Conservation (phyloP, 2,329 filamentous ascomycete genomes). For the Bipolaris gigantea region DNA sequence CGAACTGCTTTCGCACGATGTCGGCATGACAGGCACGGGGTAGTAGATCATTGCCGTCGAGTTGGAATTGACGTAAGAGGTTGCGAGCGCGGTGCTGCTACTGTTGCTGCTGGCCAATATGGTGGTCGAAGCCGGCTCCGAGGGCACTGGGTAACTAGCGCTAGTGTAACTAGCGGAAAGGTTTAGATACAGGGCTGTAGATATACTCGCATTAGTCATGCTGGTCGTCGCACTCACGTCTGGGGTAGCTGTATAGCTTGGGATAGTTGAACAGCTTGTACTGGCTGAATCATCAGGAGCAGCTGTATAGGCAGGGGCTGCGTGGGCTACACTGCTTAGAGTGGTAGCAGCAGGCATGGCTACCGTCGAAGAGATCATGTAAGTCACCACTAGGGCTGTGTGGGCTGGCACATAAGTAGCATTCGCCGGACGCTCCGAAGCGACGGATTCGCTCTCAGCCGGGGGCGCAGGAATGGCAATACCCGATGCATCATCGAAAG, state of each 20-base stretch:
- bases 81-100: not conserved
- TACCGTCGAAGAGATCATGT: not conserved
- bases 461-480: conserved; percentile 4
- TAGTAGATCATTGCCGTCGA: not conserved
- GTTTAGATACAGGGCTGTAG: too few relatives aligned
- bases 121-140: not conserved
- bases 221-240: too few relatives aligned
- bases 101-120: not conserved
- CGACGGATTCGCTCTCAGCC: too few relatives aligned
- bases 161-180: not conserved
- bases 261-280: too few relatives aligned
- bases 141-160: not conserved
- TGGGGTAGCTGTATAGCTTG: too few relatives aligned
- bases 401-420: not conserved
- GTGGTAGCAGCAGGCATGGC: not conserved
- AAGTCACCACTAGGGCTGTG: not conserved
- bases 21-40: not conserved
- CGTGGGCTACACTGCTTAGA: not conserved
- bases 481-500: conserved; percentile 1
- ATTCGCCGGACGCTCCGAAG: not conserved
- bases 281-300: not conserved
- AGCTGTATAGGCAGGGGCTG: not conserved
- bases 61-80: not conserved
- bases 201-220: too few relatives aligned
- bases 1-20: not conserved